Conservation (phyloP, 2,329 filamentous ascomycete genomes). For the Hortaea sp. region DNA sequence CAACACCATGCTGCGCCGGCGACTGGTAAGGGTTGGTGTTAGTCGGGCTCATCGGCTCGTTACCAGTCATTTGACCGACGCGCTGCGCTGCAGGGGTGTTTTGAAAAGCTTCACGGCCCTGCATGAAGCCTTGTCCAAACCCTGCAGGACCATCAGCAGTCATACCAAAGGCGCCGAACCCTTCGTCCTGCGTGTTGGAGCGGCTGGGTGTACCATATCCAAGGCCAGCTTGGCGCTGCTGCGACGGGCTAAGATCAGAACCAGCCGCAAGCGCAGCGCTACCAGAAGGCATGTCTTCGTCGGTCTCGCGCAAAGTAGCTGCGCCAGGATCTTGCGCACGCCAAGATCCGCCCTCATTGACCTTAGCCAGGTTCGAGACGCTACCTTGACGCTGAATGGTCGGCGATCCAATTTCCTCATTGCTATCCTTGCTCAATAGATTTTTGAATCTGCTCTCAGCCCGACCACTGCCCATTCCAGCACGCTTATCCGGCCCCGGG, state of each 20-base stretch:
- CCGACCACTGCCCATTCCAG: constrained; percentile 53
- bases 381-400: constrained; percentile 47
- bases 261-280: constrained; percentile 66
- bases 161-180: constrained; percentile 52
- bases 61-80: constrained; percentile 31
- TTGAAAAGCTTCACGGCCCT: constrained; percentile 46
- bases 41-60: constrained; percentile 76
- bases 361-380: constrained; percentile 41
- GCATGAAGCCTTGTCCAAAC: constrained; percentile 16
- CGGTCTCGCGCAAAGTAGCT: constrained; percentile 48
- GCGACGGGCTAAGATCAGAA: constrained; percentile 44
- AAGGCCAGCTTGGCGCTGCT: constrained; percentile 29
- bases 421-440: constrained; percentile 66
- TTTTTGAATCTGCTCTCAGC: constrained; percentile 80
- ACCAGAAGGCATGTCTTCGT: constrained; percentile 55
- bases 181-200: constrained; percentile 46
- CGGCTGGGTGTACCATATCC: constrained; percentile 34
- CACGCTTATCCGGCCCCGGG: constrained; percentile 57
- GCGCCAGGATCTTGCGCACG: constrained; percentile 14
- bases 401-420: constrained; percentile 45
- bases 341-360: constrained; percentile 47
- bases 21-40: constrained; percentile 96
- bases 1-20: constrained; percentile 63
- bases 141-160: constrained; percentile 37
- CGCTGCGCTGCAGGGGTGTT: constrained; percentile 40